Evolutionary conservation across 1,284 basidiomycete genomes (phyloP).

Genomic region (Heterobasidion irregulare): DNA sequence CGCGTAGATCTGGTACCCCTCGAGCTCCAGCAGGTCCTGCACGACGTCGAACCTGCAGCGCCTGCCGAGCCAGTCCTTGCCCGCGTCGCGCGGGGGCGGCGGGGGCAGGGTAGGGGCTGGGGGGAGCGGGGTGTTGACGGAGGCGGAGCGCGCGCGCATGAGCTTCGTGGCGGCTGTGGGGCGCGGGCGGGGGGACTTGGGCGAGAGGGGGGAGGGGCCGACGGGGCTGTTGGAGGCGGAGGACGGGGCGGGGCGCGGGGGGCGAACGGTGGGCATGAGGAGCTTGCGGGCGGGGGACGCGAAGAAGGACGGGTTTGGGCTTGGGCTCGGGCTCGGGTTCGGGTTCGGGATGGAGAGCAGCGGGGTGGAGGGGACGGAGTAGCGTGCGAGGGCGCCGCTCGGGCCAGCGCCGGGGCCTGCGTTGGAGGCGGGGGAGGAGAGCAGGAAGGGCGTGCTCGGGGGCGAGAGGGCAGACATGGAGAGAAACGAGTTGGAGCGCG

Average conservation of each 20-base stretch:
- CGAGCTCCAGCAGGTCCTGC: slow-evolving; percentile 34
- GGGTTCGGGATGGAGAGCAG: neutral
- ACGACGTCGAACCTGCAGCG: slow-evolving; percentile 35
- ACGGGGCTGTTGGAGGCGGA: neutral
- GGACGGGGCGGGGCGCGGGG: neutral
- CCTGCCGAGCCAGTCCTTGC: slow-evolving; percentile 28
- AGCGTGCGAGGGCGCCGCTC: neutral
- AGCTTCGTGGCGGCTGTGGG: neutral
- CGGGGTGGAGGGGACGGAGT: neutral
- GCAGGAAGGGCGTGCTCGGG: neutral
- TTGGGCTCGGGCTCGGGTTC: neutral
- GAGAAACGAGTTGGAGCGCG: neutral
- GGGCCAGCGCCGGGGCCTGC: too few relatives aligned
- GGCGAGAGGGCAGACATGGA: neutral
- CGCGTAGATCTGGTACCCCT: slow-evolving; percentile 70
- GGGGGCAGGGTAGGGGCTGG: neutral
- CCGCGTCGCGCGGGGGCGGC: neutral
- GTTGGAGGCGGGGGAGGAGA: neutral
- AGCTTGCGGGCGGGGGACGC: neutral
- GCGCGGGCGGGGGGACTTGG: slow-evolving; percentile 7
- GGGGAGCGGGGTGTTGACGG: neutral
- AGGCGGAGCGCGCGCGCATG: slow-evolving; percentile 6
- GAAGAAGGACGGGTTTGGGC: neutral
- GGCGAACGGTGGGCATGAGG: slow-evolving; percentile 7
- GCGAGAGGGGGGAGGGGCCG: neutral